A percentile compares a stretch with the other conserved stretches of the same genome.
Evolutionary conservation across 164 flowering plant genomes (phyloP).

Genomic region (Magnolia officinalis): DNA sequence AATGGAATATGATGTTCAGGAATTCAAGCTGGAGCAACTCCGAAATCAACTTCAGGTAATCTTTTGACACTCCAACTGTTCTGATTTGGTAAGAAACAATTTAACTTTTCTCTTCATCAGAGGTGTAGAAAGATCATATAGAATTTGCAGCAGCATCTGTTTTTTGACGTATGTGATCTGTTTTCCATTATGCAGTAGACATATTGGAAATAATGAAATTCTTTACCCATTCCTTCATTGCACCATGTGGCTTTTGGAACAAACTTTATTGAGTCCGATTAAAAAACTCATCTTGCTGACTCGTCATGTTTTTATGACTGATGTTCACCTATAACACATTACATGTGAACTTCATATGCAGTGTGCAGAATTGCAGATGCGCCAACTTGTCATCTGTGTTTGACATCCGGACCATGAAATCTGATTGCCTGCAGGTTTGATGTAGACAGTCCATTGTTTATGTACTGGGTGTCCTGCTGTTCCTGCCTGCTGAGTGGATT

Average conservation of each 20-base stretch:
- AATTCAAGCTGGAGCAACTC: slow-evolving; percentile 61
- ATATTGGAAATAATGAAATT: neutral
- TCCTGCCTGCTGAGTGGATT: no score
- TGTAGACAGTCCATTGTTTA: no score
- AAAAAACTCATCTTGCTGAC: no score
- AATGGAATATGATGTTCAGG: slow-evolving; percentile 36
- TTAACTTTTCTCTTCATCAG: neutral
- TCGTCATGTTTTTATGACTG: no score
- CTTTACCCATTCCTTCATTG: neutral
- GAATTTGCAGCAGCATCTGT: neutral
- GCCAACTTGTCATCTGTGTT: no score
- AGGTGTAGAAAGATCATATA: neutral
- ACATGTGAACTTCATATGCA: no score
- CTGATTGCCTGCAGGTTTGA: no score
- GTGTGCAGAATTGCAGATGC: no score
- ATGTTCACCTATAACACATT: no score
- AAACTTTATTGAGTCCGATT: neutral
- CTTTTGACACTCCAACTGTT: neutral
- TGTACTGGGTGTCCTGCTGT: no score
- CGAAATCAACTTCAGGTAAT: slow-evolving; percentile 66
- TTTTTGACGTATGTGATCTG: neutral
- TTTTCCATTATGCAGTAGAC: neutral
- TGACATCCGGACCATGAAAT: no score
- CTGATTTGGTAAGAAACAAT: neutral
- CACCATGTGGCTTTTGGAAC: neutral